Percentiles rank a stretch among this genome's conserved stretches.
Evolutionary conservation across 192 early-diverging fungal genomes (phyloP).

Genomic region (Umbelopsis isabellina): DNA sequence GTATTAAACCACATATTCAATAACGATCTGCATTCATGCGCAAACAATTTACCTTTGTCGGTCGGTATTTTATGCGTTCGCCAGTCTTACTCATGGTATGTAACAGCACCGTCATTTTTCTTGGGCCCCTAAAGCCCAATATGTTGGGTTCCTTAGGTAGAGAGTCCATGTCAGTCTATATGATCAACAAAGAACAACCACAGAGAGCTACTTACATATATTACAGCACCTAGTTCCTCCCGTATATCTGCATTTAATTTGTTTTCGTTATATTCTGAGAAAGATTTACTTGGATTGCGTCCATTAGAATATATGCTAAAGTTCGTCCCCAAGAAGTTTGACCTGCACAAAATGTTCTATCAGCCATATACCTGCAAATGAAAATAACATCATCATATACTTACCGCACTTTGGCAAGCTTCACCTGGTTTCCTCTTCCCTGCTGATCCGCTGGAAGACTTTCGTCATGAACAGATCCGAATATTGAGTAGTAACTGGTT

Average conservation of each 20-base stretch:
- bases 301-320: conserved; percentile 77
- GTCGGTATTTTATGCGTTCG: conserved; percentile 54
- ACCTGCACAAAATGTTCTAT: conserved; percentile 46
- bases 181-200: not conserved
- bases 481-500: conserved; percentile 67
- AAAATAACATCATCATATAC: conserved; percentile 5
- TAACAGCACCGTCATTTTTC: conserved; percentile 87
- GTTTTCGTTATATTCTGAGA: conserved; percentile 27
- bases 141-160: conserved; percentile 80
- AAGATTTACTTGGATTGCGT: conserved; percentile 41
- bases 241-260: conserved; percentile 48
- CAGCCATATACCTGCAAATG: conserved; percentile 27
- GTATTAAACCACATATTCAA: not conserved
- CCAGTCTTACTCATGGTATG: conserved; percentile 68
- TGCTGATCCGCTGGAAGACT: conserved; percentile 16
- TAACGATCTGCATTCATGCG: not conserved
- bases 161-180: not conserved
- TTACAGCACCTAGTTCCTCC: conserved; percentile 75
- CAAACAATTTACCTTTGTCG: conserved; percentile 47
- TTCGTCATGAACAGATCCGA: conserved; percentile 18
- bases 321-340: conserved; percentile 86
- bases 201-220: conserved; percentile 62
- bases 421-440: conserved; percentile 30
- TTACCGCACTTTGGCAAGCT: conserved; percentile 51
- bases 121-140: conserved; percentile 87